phyloP scores from a whole-genome alignment of 441 rosid species.

The Pelargonium hybrid region DNA sequence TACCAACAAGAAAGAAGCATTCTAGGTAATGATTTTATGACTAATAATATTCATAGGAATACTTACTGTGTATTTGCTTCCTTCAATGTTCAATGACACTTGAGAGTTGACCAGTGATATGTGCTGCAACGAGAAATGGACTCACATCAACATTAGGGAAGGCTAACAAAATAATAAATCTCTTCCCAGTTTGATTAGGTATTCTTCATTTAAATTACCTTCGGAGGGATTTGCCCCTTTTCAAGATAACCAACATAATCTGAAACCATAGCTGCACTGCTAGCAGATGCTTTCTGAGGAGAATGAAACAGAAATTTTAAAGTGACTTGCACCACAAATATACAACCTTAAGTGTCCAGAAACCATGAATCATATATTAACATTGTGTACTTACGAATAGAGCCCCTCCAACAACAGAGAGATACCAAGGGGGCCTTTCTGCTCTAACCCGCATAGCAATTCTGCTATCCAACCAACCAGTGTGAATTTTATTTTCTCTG shows the following conservation, averaged over 20 bases:
- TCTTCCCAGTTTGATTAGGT: neutral
- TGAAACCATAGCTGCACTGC: slow-evolving; percentile 93
- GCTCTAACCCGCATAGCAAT: slow-evolving; percentile 99
- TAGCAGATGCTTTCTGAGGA: slow-evolving; percentile 88
- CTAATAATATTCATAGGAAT: slow-evolving; percentile 18
- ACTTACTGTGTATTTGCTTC: slow-evolving; percentile 90
- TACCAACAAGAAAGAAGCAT: neutral
- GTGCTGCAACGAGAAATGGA: slow-evolving; percentile 50
- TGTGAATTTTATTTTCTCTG: slow-evolving; percentile 92
- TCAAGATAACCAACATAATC: slow-evolving; percentile 97
- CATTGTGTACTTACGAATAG: slow-evolving; percentile 56
- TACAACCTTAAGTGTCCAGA: neutral
- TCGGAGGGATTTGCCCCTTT: slow-evolving; percentile 99
- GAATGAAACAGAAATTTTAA: slow-evolving; percentile 17
- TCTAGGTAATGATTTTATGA: slow-evolving; percentile 11
- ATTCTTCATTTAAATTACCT: slow-evolving; percentile 38
- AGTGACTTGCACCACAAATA: neutral
- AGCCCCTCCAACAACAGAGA: slow-evolving; percentile 99
- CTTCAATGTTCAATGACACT: slow-evolving; percentile 97
- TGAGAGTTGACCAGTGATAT: slow-evolving; percentile 92
- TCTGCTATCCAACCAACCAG: slow-evolving; percentile 99
- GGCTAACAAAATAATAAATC: neutral
- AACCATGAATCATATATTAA: neutral
- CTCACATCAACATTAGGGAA: slow-evolving; percentile 20
- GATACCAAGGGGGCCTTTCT: slow-evolving; percentile 99